phyloP scores from a whole-genome alignment of 345 rosid species.

The Eucalyptus tenuipes region DNA sequence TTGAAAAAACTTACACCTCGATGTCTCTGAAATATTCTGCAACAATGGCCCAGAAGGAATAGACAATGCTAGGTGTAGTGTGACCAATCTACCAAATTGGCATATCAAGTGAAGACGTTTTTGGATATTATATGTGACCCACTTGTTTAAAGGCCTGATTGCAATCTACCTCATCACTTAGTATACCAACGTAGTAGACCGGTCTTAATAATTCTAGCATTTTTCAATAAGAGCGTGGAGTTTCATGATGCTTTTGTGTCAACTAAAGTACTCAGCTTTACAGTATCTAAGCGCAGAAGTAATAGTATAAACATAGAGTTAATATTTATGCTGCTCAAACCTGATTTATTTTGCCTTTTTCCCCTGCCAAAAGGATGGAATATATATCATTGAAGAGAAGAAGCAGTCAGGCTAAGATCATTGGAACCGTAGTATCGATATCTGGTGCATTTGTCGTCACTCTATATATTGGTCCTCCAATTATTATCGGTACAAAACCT shows the following conservation, averaged over 20 bases:
- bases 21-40: background rate
- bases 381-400: constrained; percentile 30
- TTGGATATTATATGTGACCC: background rate
- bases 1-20: background rate
- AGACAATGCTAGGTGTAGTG: background rate
- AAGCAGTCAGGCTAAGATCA: constrained; percentile 68
- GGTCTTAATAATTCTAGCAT: background rate
- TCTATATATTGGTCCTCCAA: constrained; percentile 61
- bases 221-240: background rate
- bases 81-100: background rate
- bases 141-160: background rate
- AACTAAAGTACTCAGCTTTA: background rate
- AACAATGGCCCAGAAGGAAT: background rate
- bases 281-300: background rate
- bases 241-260: background rate
- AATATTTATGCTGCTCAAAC: background rate
- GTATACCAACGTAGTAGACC: background rate
- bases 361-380: constrained; percentile 53
- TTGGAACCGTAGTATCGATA: constrained; percentile 71
- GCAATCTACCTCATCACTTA: background rate
- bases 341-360: background rate
- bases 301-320: background rate
- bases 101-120: background rate
- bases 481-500: constrained; percentile 19
- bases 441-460: constrained; percentile 71